Base-by-base conservation (phyloP, 2,329 filamentous ascomycete species). In the Fusarium marasasianum region DNA sequence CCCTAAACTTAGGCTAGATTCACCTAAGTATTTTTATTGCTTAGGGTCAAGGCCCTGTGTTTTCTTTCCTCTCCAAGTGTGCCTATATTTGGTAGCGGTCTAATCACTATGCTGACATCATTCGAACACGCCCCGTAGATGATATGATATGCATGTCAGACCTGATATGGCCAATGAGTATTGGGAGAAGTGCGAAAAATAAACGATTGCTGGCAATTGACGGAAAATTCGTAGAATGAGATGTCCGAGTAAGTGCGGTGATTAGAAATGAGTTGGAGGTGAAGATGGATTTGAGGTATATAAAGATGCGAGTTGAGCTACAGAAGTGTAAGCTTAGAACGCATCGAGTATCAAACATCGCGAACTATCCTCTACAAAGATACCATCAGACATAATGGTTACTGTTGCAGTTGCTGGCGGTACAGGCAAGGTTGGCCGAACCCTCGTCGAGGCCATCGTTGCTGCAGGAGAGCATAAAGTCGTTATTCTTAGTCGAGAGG, bases 351-450 rank as follows among this genome's bases (percentile, higher is more conserved):
- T 22, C 26, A 54, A 50, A 33, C 12, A 50, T 2, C 14, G 15
- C 6, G 6, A 8, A 13, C 4, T 18, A 35, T 31, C 33, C 8
- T 6, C 4, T 48, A 8, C 1, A 41, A 7, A 8, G 1, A 18
- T 14, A 8, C 22, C 1, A 58, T 12, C 5, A 31, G 10, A 14
- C 20, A 59, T 13, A 38, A 69, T 70, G 59, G 43, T 45, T 29
- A 63, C 48, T 31, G n/a, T 70, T 48, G 65, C 47, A 22, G 67
- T 70, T 43, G 58, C 44, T 29, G 66, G 64, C 8, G 57, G 66
- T 13, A 69, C 66, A 15, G 67, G 65, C 31, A 70, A 64, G 5
- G 59, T 71, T 31, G 59, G 59, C 26, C 51, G 59, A 7, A 50
- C 53, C 3, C 26, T 70, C 1, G 59, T 70, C 4, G 58, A 65